Evolutionary conservation across 306 rosid genomes (phyloP).

Genomic region (Acacia acuminata): DNA sequence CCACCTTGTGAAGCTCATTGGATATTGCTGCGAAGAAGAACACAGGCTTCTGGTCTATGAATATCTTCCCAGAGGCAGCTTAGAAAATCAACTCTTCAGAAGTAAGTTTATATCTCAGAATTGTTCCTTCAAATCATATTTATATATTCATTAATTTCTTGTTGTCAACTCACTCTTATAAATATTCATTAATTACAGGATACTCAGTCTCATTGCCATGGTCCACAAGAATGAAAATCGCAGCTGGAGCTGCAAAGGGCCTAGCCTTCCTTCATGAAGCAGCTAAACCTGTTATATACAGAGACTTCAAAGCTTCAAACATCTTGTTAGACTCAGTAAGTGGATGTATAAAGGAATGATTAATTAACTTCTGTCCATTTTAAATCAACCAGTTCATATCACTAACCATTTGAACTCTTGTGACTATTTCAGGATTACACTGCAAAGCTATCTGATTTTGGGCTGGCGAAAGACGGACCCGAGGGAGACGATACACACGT

Average conservation of each 20-base stretch:
- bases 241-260: constrained; percentile 94
- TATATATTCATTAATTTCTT: no score
- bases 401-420: background rate
- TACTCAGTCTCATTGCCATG: constrained; percentile 76
- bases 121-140: background rate
- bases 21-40: constrained; percentile 95
- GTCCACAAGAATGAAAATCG: constrained; percentile 97
- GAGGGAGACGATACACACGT: constrained; percentile 98
- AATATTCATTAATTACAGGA: constrained; percentile 41
- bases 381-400: background rate
- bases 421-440: constrained; percentile 57
- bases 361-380: background rate
- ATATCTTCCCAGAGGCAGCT: constrained; percentile 94
- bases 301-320: constrained; percentile 95
- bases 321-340: constrained; percentile 87
- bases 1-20: constrained; percentile 86
- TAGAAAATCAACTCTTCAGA: constrained; percentile 90
- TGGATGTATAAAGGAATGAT: background rate
- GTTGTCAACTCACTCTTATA: background rate
- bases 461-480: constrained; percentile 93
- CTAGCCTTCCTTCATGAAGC: constrained; percentile 85
- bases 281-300: constrained; percentile 80
- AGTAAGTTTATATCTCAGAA: constrained; percentile 42
- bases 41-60: constrained; percentile 84
- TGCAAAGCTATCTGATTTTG: constrained; percentile 93